These are phyloP conservation scores for Trametes elegans DNA, from an alignment of 768 basidiomycete species.

Conservation along the genomic window DNA sequence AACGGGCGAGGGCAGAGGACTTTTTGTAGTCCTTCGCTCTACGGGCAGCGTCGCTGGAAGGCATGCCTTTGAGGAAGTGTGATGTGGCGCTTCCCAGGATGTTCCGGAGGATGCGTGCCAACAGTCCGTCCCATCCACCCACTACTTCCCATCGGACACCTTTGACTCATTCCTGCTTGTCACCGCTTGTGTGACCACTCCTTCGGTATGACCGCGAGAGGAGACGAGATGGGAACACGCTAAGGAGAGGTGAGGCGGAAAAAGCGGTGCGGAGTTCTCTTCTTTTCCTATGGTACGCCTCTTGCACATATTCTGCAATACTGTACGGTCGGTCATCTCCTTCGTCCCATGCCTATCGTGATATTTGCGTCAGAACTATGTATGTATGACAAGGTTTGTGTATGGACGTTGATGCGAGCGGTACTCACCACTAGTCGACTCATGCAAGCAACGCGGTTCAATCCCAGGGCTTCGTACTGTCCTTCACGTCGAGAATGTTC, in stretches of 20 bases:
- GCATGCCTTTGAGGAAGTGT: constrained; percentile 1
- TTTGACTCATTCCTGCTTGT: constrained; percentile 25
- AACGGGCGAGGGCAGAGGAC: constrained; percentile 84
- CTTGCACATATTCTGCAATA: constrained; percentile 11
- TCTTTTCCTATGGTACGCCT: constrained; percentile 15
- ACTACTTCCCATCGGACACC: constrained; percentile 15
- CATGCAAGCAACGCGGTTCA: not conserved
- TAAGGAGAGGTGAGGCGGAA: not conserved
- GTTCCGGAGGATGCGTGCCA: constrained; percentile 18
- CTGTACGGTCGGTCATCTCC: constrained; percentile 32
- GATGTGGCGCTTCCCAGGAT: not conserved
- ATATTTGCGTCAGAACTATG: not conserved
- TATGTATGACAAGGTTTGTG: constrained; percentile 19
- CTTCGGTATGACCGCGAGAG: not conserved
- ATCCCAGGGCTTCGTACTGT: not conserved
- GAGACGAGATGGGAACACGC: not conserved
- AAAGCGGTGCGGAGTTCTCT: constrained; percentile 24
- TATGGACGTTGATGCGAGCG: constrained; percentile 7
- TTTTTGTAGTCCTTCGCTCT: constrained; percentile 51
- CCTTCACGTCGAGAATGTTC: too few species aligned
- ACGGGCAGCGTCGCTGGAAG: not conserved
- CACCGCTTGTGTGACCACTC: not conserved
- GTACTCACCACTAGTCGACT: constrained; percentile 5
- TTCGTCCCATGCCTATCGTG: not conserved
- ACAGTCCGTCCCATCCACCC: constrained; percentile 33